Evolutionary conservation across 139 green algal species (phyloP).

Genomic region (Chlamydomonas incerta): DNA sequence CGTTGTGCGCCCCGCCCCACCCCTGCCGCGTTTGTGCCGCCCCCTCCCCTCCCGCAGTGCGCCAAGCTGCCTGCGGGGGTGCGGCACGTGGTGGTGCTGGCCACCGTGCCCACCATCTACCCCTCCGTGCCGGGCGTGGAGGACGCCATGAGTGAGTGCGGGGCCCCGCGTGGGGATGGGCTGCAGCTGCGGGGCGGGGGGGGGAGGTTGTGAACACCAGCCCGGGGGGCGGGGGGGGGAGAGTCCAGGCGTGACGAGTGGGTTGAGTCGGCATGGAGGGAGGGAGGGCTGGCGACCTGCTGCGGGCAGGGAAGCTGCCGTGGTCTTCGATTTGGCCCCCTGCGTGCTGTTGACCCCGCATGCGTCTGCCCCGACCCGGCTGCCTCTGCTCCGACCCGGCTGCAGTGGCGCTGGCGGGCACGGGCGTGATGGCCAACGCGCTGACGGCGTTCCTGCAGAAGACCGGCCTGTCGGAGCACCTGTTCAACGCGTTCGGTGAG

Average conservation of each 20-base stretch:
- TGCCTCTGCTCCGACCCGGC: background rate
- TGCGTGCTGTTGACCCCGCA: too few relatives aligned
- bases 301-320: too few relatives aligned
- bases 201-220: too few relatives aligned
- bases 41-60: constrained; percentile 30
- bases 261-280: too few relatives aligned
- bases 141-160: constrained; percentile 34
- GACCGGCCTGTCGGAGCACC: constrained; percentile 44
- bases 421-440: constrained; percentile 17
- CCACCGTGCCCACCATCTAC: constrained; percentile 70
- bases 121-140: constrained; percentile 62
- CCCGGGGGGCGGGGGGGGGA: too few relatives aligned
- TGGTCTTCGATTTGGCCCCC: too few relatives aligned
- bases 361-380: background rate
- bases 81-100: constrained; percentile 70
- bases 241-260: too few relatives aligned
- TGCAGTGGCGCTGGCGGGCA: constrained; percentile 32
- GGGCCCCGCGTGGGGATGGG: too few relatives aligned
- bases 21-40: too few relatives aligned
- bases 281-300: too few relatives aligned
- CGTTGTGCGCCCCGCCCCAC: too few relatives aligned
- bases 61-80: constrained; percentile 44
- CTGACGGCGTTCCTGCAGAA: constrained; percentile 56
- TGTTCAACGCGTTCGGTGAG: constrained; percentile 45
- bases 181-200: too few relatives aligned